Base-by-base conservation (phyloP, 2,329 filamentous ascomycete genomes). In the Pseudogymnoascus sp. region DNA sequence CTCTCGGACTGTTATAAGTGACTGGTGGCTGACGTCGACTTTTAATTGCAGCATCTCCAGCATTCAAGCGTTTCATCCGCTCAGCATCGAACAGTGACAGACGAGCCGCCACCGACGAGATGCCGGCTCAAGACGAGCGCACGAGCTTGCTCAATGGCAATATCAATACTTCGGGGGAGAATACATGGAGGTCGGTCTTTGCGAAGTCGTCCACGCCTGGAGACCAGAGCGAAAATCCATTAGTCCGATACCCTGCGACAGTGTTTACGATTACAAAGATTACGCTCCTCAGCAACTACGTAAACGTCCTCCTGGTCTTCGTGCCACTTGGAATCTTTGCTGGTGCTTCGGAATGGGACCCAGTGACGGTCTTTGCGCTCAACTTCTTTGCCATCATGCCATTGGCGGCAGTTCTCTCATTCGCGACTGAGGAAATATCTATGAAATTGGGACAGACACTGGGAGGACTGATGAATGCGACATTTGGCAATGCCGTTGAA, bases 311-410 rank as follows among this genome's bases (percentile, higher is more conserved):
- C 28, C 79, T 96, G 43, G 64, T 96, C 33, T 86, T 88, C 43
- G 91, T 90, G 1, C 92, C 93, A 0, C 82, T 87, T 55, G 92
- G 92, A 66, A 91, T 96, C 82, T 83, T 85, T 79, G 76, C 82
- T 64, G 82, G 82, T 66, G 75, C 75, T 5, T 67, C 81, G 65
- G 72, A 71, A 62, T 79, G 79, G 77, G 77, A 79, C 68, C 80
- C 83, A 2, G 82, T 79, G n/a, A 76, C 77, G 49, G 77, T 84
- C 68, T 85, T 86, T 72, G 71, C 81, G 61, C 76, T 84, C 69
- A 85, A 85, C 72, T 85, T 85, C 74, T 75, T 85, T 66, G 82
- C 83, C 62, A 85, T 85, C 69, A 76, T 85, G 59, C 83, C 83
- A 16, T 73, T 83, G 65, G 80, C 82, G 16, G 77, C 81, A 5